Base-by-base conservation (phyloP, 129 eudicot genomes). In the Flaveria bidentis region DNA sequence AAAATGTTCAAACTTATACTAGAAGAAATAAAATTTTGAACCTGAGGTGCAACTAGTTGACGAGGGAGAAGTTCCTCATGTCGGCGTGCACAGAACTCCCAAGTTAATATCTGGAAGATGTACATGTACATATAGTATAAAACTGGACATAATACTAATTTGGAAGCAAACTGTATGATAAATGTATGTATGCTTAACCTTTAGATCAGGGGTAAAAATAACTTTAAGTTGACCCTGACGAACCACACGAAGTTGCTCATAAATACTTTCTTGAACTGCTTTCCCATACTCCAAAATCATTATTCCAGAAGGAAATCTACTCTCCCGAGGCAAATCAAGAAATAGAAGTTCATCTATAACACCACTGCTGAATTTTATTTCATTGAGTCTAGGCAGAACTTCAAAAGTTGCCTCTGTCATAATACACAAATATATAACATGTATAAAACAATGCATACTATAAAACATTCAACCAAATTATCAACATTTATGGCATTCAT, bases 41-140 rank as follows among this genome's bases (percentile, higher is more conserved):
- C 97, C 94, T 91, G 92, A 28, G 97, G 94, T 36, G 88, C 86
- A 39, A 91, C 85, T 28, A 88, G 52, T 75, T 91, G 80, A 3
- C 97, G 87, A 63, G 92, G 88, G 80, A 91, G 85, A 72, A 91
- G 88, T 70, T 91, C 97, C 69, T 91, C 95, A 69, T 88, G 97
- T 16, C 88, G 89, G 50, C 92, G 76, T 12, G 90, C 94, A 81
- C 97, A 91, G 67, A 91, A 91, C 49, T 91, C 97, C 97, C 97
- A 91, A 55, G 88, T 78, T 67, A 86, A 79, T 77, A 88, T 91
- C 95, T 88, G 68, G 22, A 50, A 56, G 1, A 69, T 42, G 16
- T 16, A 42, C 58, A 65, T 18, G 26, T 3, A 61, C 11, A 15
- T 11, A 6, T 13, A 58, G 28, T 13, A 69, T 72, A 28, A 72